Conservation (phyloP, 2,329 filamentous ascomycete species). For the Cephalotrichum gorgonifer region DNA sequence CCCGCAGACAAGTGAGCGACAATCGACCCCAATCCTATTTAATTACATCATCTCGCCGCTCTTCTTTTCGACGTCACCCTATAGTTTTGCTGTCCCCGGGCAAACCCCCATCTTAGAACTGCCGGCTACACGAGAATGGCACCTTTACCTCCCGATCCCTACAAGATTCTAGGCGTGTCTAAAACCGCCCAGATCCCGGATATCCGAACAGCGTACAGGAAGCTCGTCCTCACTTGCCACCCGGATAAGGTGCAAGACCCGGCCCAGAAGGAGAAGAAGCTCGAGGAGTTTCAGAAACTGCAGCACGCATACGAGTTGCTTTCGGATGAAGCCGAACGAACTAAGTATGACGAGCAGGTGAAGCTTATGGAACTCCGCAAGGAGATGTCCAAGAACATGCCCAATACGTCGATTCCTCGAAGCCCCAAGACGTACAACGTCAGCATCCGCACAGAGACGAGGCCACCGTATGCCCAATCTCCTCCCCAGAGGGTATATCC, state of each 20-base stretch:
- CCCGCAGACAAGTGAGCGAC: background rate
- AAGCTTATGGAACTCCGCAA: constrained; percentile 56
- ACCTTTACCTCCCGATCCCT: constrained; percentile 60
- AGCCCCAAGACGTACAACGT: constrained; percentile 20
- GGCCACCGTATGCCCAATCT: constrained; percentile 27
- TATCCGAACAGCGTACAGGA: constrained; percentile 73
- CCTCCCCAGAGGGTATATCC: constrained; percentile 24
- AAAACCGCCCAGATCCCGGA: constrained; percentile 59
- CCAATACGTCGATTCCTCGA: constrained; percentile 32
- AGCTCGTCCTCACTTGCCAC: constrained; percentile 79
- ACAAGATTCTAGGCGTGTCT: constrained; percentile 63
- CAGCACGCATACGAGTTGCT: constrained; percentile 90
- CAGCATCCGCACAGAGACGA: constrained; percentile 36
- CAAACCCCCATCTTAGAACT: background rate
- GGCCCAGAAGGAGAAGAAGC: constrained; percentile 63
- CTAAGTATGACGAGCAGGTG: constrained; percentile 68
- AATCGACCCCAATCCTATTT: background rate
- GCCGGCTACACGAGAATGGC: constrained; percentile 26
- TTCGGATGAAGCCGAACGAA: constrained; percentile 61
- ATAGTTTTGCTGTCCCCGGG: background rate
- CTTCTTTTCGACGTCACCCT: background rate
- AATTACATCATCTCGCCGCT: background rate
- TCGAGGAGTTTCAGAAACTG: constrained; percentile 83
- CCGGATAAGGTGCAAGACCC: constrained; percentile 84
- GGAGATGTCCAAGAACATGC: constrained; percentile 31